Evolutionary conservation across 2,329 filamentous ascomycete genomes (phyloP), one percentile per base, ranked within the genome.

Genomic region (Aspergillus japonicus): DNA sequence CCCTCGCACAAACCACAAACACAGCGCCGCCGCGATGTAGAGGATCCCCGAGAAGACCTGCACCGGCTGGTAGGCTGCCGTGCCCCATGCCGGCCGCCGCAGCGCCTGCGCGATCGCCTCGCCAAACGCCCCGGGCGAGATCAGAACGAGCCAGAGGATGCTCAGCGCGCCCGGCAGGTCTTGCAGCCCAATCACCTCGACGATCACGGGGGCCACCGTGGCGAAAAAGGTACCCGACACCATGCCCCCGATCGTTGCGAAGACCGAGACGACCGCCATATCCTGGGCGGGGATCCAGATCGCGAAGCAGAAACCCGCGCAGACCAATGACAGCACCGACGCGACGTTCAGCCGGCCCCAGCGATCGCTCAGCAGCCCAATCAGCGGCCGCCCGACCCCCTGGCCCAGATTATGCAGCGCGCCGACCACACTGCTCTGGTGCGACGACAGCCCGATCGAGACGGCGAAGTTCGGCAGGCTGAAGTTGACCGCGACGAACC

Each of bases 331-430:
- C 8, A 55, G 26, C 6, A 33, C 11, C 8, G 58, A 23, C 3
- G 86, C 82, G 73, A 87, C 83, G 60, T 87, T 87, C 64, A 89
- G 78, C 1, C 85, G 75, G 0, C 86, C 86, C 26, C 83, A 75
- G 0, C 71, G 73, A 66, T 89, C 86, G 60, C 81, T 83, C 62
- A 83, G 81, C 60, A 85, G 83, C 0, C 87, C 87, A 3, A 87
- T 80, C 0, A 83, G 74, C 0, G 86, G 86, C 1, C 86, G 75
- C 0, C 76, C 76, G 21, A 78, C 42, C 7, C 78, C 83, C 63
- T 86, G 82, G 0, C 86, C 86, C 0, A 88, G 69, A 63, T 87
- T 89, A 52, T 89, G 72, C 8, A 88, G 66, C 0, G 86, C 86
- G 5, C 81, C 81, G 3, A 87, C 78, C 10, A 85, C 74, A 1